Conservation (phyloP, 2,329 filamentous ascomycete species). For the Colletotrichum cordylinicola region DNA sequence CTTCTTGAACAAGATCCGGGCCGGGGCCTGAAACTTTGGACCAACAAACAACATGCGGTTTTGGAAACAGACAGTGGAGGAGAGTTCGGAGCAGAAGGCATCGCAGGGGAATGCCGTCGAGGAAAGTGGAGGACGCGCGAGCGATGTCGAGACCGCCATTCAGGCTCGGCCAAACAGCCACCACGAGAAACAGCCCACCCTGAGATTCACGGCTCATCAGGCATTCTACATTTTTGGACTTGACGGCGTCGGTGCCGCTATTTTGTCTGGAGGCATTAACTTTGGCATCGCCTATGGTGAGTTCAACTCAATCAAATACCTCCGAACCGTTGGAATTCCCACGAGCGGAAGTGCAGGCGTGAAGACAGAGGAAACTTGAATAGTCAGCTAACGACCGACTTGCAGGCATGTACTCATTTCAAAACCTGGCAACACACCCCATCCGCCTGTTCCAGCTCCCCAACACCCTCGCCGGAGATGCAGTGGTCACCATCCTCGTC, state of each 20-base stretch:
- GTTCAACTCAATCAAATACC: not conserved
- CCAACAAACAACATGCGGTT: not conserved
- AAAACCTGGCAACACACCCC: conserved; percentile 37
- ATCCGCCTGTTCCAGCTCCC: conserved; percentile 56
- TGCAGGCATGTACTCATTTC: conserved; percentile 53
- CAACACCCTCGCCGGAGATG: conserved; percentile 56
- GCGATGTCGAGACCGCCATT: not conserved
- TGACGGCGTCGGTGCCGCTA: conserved; percentile 51
- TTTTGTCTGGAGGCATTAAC: conserved; percentile 57
- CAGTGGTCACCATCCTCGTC: conserved; percentile 55
- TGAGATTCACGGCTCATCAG: conserved; percentile 47
- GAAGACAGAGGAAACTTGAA: not conserved
- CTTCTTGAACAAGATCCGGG: not conserved
- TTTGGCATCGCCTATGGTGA: conserved; percentile 57
- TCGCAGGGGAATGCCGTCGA: not conserved
- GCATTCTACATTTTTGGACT: conserved; percentile 54
- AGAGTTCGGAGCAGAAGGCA: not conserved
- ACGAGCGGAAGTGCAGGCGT: not conserved
- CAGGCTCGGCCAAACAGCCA: not conserved
- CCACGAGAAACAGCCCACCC: conserved; percentile 36
- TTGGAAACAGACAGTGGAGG: not conserved
- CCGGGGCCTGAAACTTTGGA: not conserved
- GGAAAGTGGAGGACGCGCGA: not conserved
- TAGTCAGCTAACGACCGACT: not conserved
- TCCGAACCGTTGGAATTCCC: not conserved